Base-by-base conservation (phyloP, 495 filamentous ascomycete genomes). In the Barbatosphaeria neglecta region DNA sequence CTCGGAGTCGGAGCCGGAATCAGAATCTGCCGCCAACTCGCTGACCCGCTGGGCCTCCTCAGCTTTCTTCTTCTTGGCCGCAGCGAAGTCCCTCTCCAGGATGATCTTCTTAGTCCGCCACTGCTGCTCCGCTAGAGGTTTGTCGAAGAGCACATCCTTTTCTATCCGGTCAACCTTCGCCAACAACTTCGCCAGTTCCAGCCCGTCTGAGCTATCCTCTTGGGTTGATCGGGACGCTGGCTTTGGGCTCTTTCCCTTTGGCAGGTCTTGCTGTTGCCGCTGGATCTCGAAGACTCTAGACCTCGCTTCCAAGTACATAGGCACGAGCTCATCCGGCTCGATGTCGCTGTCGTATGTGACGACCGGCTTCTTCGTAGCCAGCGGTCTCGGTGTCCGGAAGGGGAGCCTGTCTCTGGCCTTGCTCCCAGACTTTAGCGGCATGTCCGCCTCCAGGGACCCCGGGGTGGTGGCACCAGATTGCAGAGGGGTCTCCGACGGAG, bases 71-170 rank as follows among this genome's bases (percentile, higher is more conserved):
- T 61, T 56, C n/a, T 57, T 70, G 27, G 57, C 55, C 6, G 61
- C 57, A 1, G 67, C 61, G 27, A 72, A 75, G 39, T 79, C 74
- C 55, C 66, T 73, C 48, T 83, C 77, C 13, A 95, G 63, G n/a
- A 75, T 71, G 33, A 83, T 78, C 13, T 76, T 74, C 53, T 78
- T 78, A 1, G 69, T 62, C 44, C 68, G 72, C 92, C 92, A 98
- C 49, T 78, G 61, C 23, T 74, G 71, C 38, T 93, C 80, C 1
- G 89, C 90, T 47, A 84, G 71, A 41, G 75, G 70, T 44, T 77
- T 74, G 56, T 98, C 90, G 56, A 96, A 94, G 8, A 98, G 66
- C 2, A 92, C 73, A 56, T 98, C 92, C 10, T 80, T 80, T 52
- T 88, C 84, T 25, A 96, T 84, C 37, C 75, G 76, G 9, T 79